Percentiles rank a stretch among this genome's conserved stretches.
phyloP scores from a whole-genome alignment of 352 stramenopile genomes.

The Phytophthora syringae region DNA sequence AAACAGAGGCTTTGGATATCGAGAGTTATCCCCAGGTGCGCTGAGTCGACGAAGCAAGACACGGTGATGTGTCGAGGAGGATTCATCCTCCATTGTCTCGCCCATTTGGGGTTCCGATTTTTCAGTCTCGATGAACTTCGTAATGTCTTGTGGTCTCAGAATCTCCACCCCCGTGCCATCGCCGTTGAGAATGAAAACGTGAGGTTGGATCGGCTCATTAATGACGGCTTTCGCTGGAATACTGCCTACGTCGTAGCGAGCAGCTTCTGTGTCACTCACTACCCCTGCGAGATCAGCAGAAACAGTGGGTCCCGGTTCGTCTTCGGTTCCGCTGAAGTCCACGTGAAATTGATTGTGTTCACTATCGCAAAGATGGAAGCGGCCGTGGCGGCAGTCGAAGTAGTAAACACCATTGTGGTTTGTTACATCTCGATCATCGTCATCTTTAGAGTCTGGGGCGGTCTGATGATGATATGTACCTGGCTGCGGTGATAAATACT shows the following conservation, averaged over 20 bases:
- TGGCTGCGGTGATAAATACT: slow-evolving; percentile 41
- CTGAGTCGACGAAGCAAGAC: slow-evolving; percentile 37
- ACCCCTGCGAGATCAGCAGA: slow-evolving; percentile 66
- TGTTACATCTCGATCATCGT: slow-evolving; percentile 66
- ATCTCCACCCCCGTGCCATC: slow-evolving; percentile 74
- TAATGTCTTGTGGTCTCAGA: slow-evolving; percentile 55
- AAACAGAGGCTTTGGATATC: slow-evolving; percentile 32
- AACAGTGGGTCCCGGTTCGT: slow-evolving; percentile 33
- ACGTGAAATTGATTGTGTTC: slow-evolving; percentile 77
- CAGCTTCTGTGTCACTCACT: slow-evolving; percentile 54
- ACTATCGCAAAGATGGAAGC: slow-evolving; percentile 67
- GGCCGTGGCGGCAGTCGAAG: slow-evolving; percentile 63
- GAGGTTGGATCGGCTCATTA: slow-evolving; percentile 79
- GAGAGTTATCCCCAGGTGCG: slow-evolving; percentile 4
- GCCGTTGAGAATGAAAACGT: slow-evolving; percentile 75
- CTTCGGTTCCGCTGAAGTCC: slow-evolving; percentile 39
- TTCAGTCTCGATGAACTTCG: slow-evolving; percentile 28
- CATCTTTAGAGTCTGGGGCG: slow-evolving; percentile 36
- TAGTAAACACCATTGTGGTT: slow-evolving; percentile 77
- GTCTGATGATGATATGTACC: neutral
- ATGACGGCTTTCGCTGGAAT: slow-evolving; percentile 70
- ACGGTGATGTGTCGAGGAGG: slow-evolving; percentile 1
- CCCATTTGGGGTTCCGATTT: slow-evolving; percentile 13
- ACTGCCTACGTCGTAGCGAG: slow-evolving; percentile 53
- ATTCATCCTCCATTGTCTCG: neutral